These are phyloP conservation scores for Pseudevernia furfuracea DNA, from an alignment of 495 filamentous ascomycete species.

Conservation along the genomic window DNA sequence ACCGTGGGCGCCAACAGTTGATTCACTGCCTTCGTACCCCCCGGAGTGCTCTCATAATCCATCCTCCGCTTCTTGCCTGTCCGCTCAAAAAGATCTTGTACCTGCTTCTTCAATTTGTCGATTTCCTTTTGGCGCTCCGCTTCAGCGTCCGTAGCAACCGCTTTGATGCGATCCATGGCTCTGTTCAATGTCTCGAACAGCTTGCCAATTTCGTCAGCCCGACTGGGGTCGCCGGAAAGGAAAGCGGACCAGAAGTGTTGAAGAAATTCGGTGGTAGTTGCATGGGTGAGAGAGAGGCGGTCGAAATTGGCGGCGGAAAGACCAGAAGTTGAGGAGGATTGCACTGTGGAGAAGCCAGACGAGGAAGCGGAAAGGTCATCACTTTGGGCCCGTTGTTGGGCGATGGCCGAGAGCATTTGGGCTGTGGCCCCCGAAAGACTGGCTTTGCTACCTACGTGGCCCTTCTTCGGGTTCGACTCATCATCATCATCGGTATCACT, in stretches of 20 bases:
- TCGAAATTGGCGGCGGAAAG: constrained; percentile 61
- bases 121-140: constrained; percentile 54
- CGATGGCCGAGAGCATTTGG: constrained; percentile 42
- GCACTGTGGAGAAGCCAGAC: constrained; percentile 26
- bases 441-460: constrained; percentile 51
- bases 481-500: constrained; percentile 51
- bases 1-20: constrained; percentile 66
- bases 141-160: constrained; percentile 75
- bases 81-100: constrained; percentile 54
- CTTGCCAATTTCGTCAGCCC: constrained; percentile 65
- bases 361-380: constrained; percentile 34
- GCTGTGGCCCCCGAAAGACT: constrained; percentile 41
- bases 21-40: constrained; percentile 68
- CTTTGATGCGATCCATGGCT: constrained; percentile 69
- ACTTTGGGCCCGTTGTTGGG: constrained; percentile 47
- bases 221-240: constrained; percentile 70
- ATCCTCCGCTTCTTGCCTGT: constrained; percentile 63
- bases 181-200: constrained; percentile 70
- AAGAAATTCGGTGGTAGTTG: constrained; percentile 89
- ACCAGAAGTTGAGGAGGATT: constrained; percentile 44
- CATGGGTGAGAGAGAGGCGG: constrained; percentile 73
- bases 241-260: constrained; percentile 91
- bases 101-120: constrained; percentile 55
- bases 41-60: constrained; percentile 56
- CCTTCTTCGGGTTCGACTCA: constrained; percentile 45